These are phyloP conservation scores for Maudiozyma pseudohumilis DNA, from an alignment of 805 yeast genomes.

Conservation along the genomic window DNA sequence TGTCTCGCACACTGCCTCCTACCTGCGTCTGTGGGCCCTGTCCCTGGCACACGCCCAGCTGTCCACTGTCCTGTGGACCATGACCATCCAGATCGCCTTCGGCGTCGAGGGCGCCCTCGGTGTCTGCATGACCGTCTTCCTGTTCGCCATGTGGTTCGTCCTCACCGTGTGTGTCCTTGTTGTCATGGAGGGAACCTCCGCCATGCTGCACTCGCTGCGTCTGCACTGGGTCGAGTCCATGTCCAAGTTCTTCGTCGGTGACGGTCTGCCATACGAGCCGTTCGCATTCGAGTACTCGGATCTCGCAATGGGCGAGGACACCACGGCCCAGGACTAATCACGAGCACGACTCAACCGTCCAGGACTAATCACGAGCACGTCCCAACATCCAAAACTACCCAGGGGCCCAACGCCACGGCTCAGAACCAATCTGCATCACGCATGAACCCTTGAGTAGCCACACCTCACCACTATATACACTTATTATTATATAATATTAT, in stretches of 20 bases:
- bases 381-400: no score
- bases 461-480: no score
- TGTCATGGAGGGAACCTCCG: constrained; percentile 78
- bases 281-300: constrained; percentile 39
- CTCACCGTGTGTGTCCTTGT: constrained; percentile 61
- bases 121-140: constrained; percentile 44
- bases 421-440: no score
- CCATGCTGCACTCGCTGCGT: constrained; percentile 69
- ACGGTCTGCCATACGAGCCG: constrained; percentile 60
- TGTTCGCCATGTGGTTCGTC: constrained; percentile 69
- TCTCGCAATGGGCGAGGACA: no score
- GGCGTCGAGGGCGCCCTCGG: constrained; percentile 46
- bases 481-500: no score
- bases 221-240: constrained; percentile 77
- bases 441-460: no score
- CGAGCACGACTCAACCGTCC: no score
- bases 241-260: constrained; percentile 74
- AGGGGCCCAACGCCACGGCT: no score
- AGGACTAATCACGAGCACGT: no score
- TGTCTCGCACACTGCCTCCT: constrained; percentile 73
- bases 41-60: constrained; percentile 75
- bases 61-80: constrained; percentile 63
- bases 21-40: constrained; percentile 68
- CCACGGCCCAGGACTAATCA: no score
- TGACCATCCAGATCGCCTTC: constrained; percentile 61